These are phyloP conservation scores for Panaeolus cyanescens DNA, from an alignment of 768 basidiomycete genomes.

Conservation along the genomic window DNA sequence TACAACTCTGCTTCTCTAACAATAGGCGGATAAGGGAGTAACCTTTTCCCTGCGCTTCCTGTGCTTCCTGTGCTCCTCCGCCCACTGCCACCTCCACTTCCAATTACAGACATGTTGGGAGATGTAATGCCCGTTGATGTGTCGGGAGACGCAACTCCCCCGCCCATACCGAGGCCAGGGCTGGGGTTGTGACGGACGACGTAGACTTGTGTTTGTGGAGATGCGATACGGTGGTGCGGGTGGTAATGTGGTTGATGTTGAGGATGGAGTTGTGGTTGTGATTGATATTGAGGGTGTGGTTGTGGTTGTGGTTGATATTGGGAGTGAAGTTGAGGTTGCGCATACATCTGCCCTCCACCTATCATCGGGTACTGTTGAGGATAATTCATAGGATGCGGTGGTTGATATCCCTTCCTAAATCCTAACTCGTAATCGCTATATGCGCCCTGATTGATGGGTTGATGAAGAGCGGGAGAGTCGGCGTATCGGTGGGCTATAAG, in stretches of 20 bases:
- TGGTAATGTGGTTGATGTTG: background rate
- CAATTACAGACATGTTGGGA: background rate
- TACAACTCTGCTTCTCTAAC: slow-evolving; percentile 19
- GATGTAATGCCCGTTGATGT: background rate
- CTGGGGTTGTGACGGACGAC: slow-evolving; percentile 18
- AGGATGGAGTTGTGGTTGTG: background rate
- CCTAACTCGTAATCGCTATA: too few relatives aligned
- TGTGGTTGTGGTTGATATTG: background rate
- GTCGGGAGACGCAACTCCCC: too few relatives aligned
- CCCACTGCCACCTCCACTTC: background rate
- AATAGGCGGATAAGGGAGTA: slow-evolving; percentile 25
- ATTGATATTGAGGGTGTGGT: background rate
- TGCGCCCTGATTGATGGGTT: too few relatives aligned
- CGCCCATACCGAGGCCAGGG: background rate
- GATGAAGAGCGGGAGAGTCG: too few relatives aligned
- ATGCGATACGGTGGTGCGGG: slow-evolving; percentile 1
- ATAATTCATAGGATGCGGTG: background rate
- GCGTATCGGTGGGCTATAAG: background rate
- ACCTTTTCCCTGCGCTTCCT: slow-evolving; percentile 6
- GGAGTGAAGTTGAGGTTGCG: background rate
- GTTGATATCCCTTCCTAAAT: background rate
- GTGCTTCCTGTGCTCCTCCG: background rate
- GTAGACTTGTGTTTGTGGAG: slow-evolving; percentile 18
- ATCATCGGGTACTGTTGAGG: background rate
- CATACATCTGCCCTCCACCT: background rate